phyloP scores from a whole-genome alignment of 257 asterid genomes.

The Petunia secreta region DNA sequence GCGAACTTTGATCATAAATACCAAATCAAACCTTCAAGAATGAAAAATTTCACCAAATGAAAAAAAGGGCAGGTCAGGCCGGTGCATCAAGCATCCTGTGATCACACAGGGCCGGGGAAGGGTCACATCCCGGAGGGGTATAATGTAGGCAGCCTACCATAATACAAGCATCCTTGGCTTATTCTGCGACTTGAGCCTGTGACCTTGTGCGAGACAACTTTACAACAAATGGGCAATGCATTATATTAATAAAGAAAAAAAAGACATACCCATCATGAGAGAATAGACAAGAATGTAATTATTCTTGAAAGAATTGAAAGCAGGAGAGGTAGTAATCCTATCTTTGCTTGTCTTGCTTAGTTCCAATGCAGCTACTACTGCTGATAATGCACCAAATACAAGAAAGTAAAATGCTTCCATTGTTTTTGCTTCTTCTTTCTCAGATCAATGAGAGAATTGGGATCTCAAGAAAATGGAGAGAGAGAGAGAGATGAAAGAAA shows the following conservation, averaged over 20 bases:
- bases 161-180: too few species aligned
- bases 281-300: constrained; percentile 89
- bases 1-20: neutral
- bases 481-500: neutral
- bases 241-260: neutral
- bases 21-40: neutral
- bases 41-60: constrained; percentile 16
- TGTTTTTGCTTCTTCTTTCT: neutral
- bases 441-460: neutral
- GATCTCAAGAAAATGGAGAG: neutral
- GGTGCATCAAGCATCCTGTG: too few species aligned
- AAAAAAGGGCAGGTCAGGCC: constrained; percentile 34
- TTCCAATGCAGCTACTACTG: constrained; percentile 84
- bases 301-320: constrained; percentile 92
- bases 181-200: too few species aligned
- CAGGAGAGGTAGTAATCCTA: constrained; percentile 70
- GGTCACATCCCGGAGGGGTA: neutral
- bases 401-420: constrained; percentile 85
- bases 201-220: too few species aligned
- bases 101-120: too few species aligned
- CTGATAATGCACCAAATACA: constrained; percentile 68
- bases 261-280: constrained; percentile 82
- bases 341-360: constrained; percentile 78
- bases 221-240: too few species aligned
- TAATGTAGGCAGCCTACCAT: too few species aligned